Conservation (phyloP, 352 stramenopile species). For the Phytopythium mirpurense region DNA sequence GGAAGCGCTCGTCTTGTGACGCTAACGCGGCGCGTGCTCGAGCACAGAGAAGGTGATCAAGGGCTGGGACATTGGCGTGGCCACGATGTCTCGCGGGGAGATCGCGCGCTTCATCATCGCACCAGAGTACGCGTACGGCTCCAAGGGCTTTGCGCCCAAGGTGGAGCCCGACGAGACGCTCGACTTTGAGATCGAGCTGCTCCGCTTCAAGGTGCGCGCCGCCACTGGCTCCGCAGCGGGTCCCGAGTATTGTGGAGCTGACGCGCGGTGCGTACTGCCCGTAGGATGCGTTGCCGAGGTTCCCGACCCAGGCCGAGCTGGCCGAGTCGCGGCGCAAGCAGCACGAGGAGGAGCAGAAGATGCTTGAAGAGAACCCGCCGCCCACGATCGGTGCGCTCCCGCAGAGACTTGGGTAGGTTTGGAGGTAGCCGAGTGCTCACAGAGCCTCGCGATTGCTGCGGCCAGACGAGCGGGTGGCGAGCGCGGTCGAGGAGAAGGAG, state of each 20-base stretch:
- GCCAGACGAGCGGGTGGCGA: constrained; percentile 63
- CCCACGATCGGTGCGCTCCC: constrained; percentile 54
- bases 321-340: constrained; percentile 80
- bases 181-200: constrained; percentile 84
- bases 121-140: constrained; percentile 75
- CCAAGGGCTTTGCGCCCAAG: constrained; percentile 75
- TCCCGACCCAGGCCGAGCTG: constrained; percentile 77
- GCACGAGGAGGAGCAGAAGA: constrained; percentile 77
- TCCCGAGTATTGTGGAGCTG: not conserved
- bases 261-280: not conserved
- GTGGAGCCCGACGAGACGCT: constrained; percentile 82
- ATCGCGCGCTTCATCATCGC: constrained; percentile 81
- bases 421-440: not conserved
- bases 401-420: not conserved
- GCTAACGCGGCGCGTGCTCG: not conserved
- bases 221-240: not conserved
- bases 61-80: constrained; percentile 80
- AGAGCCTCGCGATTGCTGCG: not conserved
- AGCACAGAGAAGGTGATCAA: constrained; percentile 79
- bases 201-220: constrained; percentile 62
- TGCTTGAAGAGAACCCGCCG: constrained; percentile 79
- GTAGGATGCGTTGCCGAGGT: constrained; percentile 74
- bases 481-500: constrained; percentile 72
- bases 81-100: constrained; percentile 75
- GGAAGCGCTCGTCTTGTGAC: too few species aligned